Evolutionary conservation across 1,284 basidiomycete species (phyloP).

Genomic region (Schizopora paradoxa): DNA sequence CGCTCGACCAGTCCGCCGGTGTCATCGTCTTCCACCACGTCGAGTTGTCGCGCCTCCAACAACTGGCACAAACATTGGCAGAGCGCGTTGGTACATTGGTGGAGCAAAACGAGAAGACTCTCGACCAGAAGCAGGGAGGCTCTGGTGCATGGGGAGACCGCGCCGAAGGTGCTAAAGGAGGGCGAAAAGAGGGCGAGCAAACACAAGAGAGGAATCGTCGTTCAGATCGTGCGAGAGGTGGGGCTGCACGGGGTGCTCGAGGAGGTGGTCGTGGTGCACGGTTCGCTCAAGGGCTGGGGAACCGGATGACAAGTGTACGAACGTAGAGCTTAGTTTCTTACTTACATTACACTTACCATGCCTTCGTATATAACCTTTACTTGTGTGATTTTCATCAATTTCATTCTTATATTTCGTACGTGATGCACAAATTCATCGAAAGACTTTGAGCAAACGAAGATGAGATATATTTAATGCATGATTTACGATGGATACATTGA

Average conservation of each 20-base stretch:
- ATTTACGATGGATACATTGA: no score
- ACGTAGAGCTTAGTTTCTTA: no score
- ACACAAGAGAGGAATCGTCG: slow-evolving; percentile 67
- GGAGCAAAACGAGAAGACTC: slow-evolving; percentile 95
- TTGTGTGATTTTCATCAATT: no score
- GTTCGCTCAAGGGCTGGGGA: slow-evolving; percentile 75
- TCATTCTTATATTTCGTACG: no score
- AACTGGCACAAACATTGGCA: slow-evolving; percentile 81
- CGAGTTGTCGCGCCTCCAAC: slow-evolving; percentile 86
- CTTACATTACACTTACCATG: no score
- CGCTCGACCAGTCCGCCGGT: slow-evolving; percentile 83
- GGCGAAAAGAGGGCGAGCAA: slow-evolving; percentile 75
- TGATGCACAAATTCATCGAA: no score
- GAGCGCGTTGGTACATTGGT: slow-evolving; percentile 85
- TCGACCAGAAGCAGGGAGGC: slow-evolving; percentile 83
- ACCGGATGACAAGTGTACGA: slow-evolving; percentile 54
- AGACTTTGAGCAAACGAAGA: no score
- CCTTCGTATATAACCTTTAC: no score
- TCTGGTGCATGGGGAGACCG: slow-evolving; percentile 64
- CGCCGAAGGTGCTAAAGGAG: slow-evolving; percentile 63
- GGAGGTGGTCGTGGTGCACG: slow-evolving; percentile 66
- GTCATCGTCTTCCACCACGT: slow-evolving; percentile 89
- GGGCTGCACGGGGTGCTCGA: slow-evolving; percentile 49
- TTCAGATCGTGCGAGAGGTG: slow-evolving; percentile 57
- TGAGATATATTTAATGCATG: no score